phyloP scores from a whole-genome alignment of 2,329 filamentous ascomycete species.

The Exophiala sideris region DNA sequence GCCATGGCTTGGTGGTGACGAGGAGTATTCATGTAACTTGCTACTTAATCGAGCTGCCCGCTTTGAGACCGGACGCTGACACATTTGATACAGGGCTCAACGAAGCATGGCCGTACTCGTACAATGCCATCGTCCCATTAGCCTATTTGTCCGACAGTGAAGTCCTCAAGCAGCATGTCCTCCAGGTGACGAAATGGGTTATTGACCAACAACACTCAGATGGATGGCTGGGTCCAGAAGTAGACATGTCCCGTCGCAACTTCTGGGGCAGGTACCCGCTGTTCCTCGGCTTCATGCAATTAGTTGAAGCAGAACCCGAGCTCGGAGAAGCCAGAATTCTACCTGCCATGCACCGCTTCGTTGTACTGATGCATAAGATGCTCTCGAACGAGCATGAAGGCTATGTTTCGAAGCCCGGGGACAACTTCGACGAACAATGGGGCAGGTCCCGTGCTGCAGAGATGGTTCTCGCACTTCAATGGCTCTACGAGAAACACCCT shows the following conservation, averaged over 20 bases:
- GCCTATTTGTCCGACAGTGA: slow-evolving; percentile 51
- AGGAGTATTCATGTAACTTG: slow-evolving; percentile 47
- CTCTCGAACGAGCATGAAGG: slow-evolving; percentile 53
- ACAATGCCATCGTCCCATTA: slow-evolving; percentile 57
- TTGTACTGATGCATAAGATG: slow-evolving; percentile 53
- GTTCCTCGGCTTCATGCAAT: slow-evolving; percentile 48
- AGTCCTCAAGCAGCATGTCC: slow-evolving; percentile 50
- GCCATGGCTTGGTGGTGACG: slow-evolving; percentile 50
- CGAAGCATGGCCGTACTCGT: slow-evolving; percentile 58
- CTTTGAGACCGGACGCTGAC: neutral
- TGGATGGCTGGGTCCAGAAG: slow-evolving; percentile 59
- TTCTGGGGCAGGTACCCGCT: slow-evolving; percentile 55
- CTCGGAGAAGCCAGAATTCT: slow-evolving; percentile 46
- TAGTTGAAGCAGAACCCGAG: slow-evolving; percentile 51
- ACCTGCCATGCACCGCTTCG: slow-evolving; percentile 50
- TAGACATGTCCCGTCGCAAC: slow-evolving; percentile 40
- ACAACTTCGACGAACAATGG: slow-evolving; percentile 44
- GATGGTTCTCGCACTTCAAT: slow-evolving; percentile 47
- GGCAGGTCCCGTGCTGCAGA: slow-evolving; percentile 41
- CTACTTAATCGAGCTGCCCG: neutral
- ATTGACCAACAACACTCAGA: slow-evolving; percentile 49
- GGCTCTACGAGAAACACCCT: slow-evolving; percentile 48
- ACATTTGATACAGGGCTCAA: slow-evolving; percentile 37
- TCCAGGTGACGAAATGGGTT: slow-evolving; percentile 45
- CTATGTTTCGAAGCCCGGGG: slow-evolving; percentile 44